phyloP scores from a whole-genome alignment of 1,139 yeast genomes.

The Debaryomycetaceae sp. region DNA sequence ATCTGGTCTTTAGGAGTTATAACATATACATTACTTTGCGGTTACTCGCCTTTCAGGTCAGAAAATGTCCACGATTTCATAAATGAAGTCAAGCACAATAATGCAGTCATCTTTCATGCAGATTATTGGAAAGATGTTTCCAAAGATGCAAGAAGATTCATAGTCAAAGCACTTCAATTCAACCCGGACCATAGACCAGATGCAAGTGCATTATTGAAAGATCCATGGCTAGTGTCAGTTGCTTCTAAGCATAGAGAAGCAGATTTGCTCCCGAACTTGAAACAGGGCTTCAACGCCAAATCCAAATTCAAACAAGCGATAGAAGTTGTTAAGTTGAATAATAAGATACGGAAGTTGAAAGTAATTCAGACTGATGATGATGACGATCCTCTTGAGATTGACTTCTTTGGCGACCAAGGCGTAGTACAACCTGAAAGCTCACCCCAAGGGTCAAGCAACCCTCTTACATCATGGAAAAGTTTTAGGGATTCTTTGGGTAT shows the following conservation, averaged over 20 bases:
- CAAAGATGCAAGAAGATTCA: slow-evolving; percentile 70
- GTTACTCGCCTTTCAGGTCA: slow-evolving; percentile 88
- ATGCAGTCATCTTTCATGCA: slow-evolving; percentile 78
- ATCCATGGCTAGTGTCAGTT: slow-evolving; percentile 65
- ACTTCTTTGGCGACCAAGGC: slow-evolving; percentile 36
- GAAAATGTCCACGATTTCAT: slow-evolving; percentile 80
- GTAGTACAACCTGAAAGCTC: slow-evolving; percentile 6
- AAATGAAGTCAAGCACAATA: slow-evolving; percentile 65
- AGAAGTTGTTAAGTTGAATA: slow-evolving; percentile 72
- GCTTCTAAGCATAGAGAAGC: slow-evolving; percentile 46
- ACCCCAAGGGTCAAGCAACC: neutral
- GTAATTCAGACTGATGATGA: slow-evolving; percentile 49
- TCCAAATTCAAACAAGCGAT: slow-evolving; percentile 83
- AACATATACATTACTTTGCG: slow-evolving; percentile 84
- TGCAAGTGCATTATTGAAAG: slow-evolving; percentile 57
- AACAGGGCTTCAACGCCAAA: slow-evolving; percentile 79
- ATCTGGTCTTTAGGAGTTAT: slow-evolving; percentile 92
- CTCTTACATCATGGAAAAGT: slow-evolving; percentile 24
- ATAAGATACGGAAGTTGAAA: slow-evolving; percentile 67
- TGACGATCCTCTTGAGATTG: slow-evolving; percentile 51
- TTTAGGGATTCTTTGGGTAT: slow-evolving; percentile 18
- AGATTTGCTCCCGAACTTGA: slow-evolving; percentile 67
- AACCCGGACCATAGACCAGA: slow-evolving; percentile 69
- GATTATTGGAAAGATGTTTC: slow-evolving; percentile 84
- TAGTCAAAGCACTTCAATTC: slow-evolving; percentile 59